Evolutionary conservation across 441 rosid species (phyloP), one percentile per base, ranked within the genome.

Genomic region (Syzygium syzygioides): DNA sequence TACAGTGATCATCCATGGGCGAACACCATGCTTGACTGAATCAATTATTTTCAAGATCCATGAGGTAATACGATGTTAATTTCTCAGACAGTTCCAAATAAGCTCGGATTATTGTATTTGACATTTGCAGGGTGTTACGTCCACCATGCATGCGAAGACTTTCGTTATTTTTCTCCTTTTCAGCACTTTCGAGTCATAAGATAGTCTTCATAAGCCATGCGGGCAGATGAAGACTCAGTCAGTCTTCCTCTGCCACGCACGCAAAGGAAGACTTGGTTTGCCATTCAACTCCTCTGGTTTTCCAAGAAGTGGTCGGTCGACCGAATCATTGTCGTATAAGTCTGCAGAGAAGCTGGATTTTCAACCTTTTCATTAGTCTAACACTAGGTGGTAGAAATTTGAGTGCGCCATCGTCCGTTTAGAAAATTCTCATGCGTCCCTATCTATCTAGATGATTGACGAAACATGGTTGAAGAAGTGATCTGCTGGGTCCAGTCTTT

Each of bases 241-340:
- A 59, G 66, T n/a, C 66, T 59, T 59, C 66, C 66, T 12, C 66
- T 59, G 0, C 0, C 0, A 0, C 28, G 59, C 59, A 2, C 10
- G 59, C 59, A 25, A 0, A 25, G 10, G 26, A 25, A 57, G n/a
- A 57, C 17, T 26, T 5, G 15, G 66, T 13, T 30, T 12, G 66
- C n/a, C 17, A 13, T 60, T 60, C 66, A 1, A 60, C 32, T 60
- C 32, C 66, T 60, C 32, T 60, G 32, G 18, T 60, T 28, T 28
- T 0, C 71, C 34, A 62, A 62, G 34, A n/a, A 62, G 71, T 62
- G 34, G 20, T n/a, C 71, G 15, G 14, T 62, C 32, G 34, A n/a
- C 68, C 68, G 0, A 62, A 8, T n/a, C 37, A 28, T 7, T n/a
- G 71, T 45, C 37, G 7, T n/a, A 0, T 34, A 0, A n/a, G 3